phyloP scores from a whole-genome alignment of 2,329 filamentous ascomycete genomes.

The Corynespora cassiicola region DNA sequence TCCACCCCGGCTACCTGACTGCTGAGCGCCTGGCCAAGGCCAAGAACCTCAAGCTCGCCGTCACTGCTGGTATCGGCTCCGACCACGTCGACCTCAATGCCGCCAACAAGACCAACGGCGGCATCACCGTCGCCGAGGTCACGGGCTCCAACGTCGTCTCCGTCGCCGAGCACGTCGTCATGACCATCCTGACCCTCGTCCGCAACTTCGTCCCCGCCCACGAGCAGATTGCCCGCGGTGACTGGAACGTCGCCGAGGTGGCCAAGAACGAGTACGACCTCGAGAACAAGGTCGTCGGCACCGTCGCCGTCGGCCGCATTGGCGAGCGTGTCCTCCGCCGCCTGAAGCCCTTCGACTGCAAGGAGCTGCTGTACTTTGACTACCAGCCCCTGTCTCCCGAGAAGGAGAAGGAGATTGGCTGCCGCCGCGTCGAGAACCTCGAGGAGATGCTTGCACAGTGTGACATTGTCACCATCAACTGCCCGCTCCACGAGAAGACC shows the following conservation, averaged over 20 bases:
- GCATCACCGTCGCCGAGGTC: slow-evolving; percentile 95
- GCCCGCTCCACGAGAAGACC: slow-evolving; percentile 98
- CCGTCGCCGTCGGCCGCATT: slow-evolving; percentile 95
- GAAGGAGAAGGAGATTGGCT: slow-evolving; percentile 94
- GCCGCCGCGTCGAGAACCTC: slow-evolving; percentile 83
- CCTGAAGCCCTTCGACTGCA: slow-evolving; percentile 98
- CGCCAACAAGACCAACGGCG: slow-evolving; percentile 98
- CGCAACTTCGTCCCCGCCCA: slow-evolving; percentile 99
- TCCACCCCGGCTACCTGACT: slow-evolving; percentile 98
- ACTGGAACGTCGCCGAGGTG: slow-evolving; percentile 94
- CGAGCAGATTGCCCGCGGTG: slow-evolving; percentile 85
- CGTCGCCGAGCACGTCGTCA: slow-evolving; percentile 97
- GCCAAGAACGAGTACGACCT: slow-evolving; percentile 99
- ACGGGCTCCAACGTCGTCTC: slow-evolving; percentile 98
- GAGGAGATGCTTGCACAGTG: slow-evolving; percentile 95
- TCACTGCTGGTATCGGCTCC: slow-evolving; percentile 97
- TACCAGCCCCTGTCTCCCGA: slow-evolving; percentile 92
- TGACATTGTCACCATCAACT: slow-evolving; percentile 99
- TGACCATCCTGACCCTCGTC: slow-evolving; percentile 95
- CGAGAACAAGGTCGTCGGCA: slow-evolving; percentile 96
- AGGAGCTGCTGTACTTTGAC: slow-evolving; percentile 99
- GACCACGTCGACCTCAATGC: slow-evolving; percentile 98
- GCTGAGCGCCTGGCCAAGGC: slow-evolving; percentile 95
- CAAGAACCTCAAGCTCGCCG: slow-evolving; percentile 97
- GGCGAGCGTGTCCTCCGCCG: slow-evolving; percentile 96